These are phyloP conservation scores for Solanum chiquidenum DNA, from an alignment of 257 asterid genomes.

Conservation along the genomic window DNA sequence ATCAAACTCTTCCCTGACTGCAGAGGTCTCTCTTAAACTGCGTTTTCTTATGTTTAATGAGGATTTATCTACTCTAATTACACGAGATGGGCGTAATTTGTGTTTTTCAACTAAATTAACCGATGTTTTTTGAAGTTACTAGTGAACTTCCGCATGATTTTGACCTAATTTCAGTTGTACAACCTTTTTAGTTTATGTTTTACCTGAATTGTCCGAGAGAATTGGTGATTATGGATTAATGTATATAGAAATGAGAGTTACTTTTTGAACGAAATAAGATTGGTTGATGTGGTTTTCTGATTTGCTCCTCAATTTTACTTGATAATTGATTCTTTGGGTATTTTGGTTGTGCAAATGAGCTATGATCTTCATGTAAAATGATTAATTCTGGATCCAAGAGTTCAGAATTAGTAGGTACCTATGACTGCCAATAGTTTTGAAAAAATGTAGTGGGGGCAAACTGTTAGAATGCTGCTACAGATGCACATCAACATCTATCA, in stretches of 20 bases:
- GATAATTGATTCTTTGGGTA: neutral
- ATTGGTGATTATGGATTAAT: neutral
- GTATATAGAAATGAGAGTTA: neutral
- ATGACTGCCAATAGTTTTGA: neutral
- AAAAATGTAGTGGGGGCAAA: neutral
- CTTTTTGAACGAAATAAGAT: neutral
- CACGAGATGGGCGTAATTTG: neutral
- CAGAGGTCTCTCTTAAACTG: slow-evolving; percentile 32
- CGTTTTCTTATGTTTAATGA: neutral
- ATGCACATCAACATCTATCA: neutral
- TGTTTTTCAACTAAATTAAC: neutral
- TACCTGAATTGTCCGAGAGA: neutral
- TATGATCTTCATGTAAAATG: neutral
- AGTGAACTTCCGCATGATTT: neutral
- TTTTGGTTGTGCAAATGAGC: neutral
- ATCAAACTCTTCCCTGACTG: slow-evolving; percentile 69
- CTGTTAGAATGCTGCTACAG: neutral
- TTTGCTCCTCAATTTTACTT: neutral
- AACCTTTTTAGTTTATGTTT: neutral
- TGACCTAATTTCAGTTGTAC: neutral
- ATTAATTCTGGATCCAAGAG: neutral
- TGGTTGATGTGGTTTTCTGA: neutral
- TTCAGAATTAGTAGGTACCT: neutral
- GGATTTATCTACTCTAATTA: neutral
- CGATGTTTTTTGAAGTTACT: neutral